Evolutionary conservation across 1,284 basidiomycete species (phyloP).

Genomic region (Trichosporon sp.): DNA sequence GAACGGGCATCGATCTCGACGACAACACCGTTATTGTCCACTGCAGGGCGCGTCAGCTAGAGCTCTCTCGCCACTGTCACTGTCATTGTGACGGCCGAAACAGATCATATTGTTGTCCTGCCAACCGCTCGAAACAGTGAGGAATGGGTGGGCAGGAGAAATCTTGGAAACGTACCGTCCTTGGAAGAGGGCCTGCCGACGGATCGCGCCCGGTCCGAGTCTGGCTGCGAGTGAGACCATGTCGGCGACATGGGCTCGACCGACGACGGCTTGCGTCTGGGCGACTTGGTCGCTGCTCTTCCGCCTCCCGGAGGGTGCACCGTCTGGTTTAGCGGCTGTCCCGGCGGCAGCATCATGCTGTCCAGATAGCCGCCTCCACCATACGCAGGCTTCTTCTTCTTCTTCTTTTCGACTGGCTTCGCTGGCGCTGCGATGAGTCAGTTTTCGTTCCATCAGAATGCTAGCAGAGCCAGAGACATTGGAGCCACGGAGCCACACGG

Average conservation of each 20-base stretch:
- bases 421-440: neutral
- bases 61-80: neutral
- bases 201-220: slow-evolving; percentile 11
- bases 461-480: too few relatives aligned
- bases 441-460: neutral
- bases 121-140: neutral
- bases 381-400: slow-evolving; percentile 1
- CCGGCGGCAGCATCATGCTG: slow-evolving; percentile 13
- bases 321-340: slow-evolving; percentile 6
- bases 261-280: neutral
- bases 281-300: neutral
- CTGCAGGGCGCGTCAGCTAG: slow-evolving; percentile 1
- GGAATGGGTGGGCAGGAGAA: neutral
- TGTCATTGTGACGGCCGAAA: neutral
- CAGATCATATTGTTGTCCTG: slow-evolving; percentile 6
- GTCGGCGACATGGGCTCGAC: slow-evolving; percentile 6
- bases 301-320: neutral
- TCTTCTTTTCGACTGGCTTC: neutral
- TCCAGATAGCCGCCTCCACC: slow-evolving; percentile 13
- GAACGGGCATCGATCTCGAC: slow-evolving; percentile 6
- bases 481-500: neutral
- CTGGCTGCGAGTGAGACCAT: slow-evolving; percentile 10
- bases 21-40: slow-evolving; percentile 12
- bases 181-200: neutral
- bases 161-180: neutral